These are phyloP conservation scores for Luffa aegyptiaca DNA, from an alignment of 306 rosid species.

Conservation along the genomic window DNA sequence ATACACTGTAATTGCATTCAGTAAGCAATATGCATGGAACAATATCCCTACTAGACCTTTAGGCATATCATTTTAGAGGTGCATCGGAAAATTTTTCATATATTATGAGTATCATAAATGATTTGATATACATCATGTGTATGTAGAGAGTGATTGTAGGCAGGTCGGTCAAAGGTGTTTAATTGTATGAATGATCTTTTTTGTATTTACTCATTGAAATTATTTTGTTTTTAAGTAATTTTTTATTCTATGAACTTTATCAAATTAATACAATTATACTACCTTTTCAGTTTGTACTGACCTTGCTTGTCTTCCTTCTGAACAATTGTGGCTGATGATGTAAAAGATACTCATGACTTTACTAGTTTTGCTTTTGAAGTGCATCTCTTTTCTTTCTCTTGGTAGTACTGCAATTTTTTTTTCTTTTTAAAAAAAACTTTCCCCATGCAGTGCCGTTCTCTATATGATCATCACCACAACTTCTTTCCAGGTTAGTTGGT, in stretches of 20 bases:
- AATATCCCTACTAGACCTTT: no score
- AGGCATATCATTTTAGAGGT: no score
- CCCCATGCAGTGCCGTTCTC: slow-evolving; percentile 43
- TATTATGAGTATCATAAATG: no score
- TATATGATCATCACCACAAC: slow-evolving; percentile 36
- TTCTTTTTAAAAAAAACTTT: neutral
- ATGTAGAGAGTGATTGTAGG: neutral
- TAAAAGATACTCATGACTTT: neutral
- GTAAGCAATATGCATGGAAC: no score
- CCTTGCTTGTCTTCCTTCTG: neutral
- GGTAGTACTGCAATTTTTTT: neutral
- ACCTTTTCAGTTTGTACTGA: neutral
- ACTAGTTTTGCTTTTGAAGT: neutral
- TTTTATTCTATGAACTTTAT: neutral
- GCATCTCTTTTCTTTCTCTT: neutral
- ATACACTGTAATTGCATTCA: no score
- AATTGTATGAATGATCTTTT: neutral
- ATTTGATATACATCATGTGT: no score
- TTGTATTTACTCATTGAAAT: neutral
- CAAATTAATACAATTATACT: neutral
- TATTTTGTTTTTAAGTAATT: no score
- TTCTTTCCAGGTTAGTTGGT: slow-evolving; percentile 45
- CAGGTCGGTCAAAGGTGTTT: neutral
- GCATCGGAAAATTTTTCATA: no score
- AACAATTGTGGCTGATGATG: neutral